Evolutionary conservation across 2,329 filamentous ascomycete genomes (phyloP).

Genomic region (Alternaria hordeiaustralica): DNA sequence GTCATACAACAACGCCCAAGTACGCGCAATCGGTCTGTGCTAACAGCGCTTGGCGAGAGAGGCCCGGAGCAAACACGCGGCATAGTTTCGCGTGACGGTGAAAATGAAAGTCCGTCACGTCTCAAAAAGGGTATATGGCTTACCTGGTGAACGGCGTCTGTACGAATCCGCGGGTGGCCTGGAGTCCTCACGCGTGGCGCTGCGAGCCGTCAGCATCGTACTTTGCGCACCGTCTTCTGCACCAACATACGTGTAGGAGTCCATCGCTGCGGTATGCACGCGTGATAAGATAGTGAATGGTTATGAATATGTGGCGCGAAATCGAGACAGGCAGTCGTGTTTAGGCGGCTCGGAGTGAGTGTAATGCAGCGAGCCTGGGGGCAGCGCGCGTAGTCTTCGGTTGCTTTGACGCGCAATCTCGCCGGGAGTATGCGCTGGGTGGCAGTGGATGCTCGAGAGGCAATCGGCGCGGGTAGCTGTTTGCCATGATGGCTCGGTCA

Average conservation of each 20-base stretch:
- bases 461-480: constrained; percentile 47
- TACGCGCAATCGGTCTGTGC: not conserved
- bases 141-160: constrained; percentile 74
- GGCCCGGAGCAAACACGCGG: not conserved
- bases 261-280: constrained; percentile 32
- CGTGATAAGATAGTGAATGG: not conserved
- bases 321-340: constrained; percentile 6
- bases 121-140: constrained; percentile 34
- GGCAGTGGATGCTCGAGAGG: constrained; percentile 31
- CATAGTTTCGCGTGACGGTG: not conserved
- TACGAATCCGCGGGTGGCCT: constrained; percentile 54
- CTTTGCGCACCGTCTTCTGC: not conserved
- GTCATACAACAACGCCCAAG: not conserved
- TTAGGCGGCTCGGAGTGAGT: constrained; percentile 19
- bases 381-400: constrained; percentile 17
- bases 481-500: constrained; percentile 53
- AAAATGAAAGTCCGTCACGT: not conserved
- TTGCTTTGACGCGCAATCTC: constrained; percentile 26
- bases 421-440: constrained; percentile 33
- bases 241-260: constrained; percentile 47
- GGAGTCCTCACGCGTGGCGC: constrained; percentile 60
- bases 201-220: constrained; percentile 24
- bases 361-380: constrained; percentile 28
- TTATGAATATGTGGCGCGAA: not conserved
- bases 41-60: not conserved